These are phyloP conservation scores for Teratosphaeria gauchensis DNA, from an alignment of 2,329 filamentous ascomycete species.

Conservation along the genomic window DNA sequence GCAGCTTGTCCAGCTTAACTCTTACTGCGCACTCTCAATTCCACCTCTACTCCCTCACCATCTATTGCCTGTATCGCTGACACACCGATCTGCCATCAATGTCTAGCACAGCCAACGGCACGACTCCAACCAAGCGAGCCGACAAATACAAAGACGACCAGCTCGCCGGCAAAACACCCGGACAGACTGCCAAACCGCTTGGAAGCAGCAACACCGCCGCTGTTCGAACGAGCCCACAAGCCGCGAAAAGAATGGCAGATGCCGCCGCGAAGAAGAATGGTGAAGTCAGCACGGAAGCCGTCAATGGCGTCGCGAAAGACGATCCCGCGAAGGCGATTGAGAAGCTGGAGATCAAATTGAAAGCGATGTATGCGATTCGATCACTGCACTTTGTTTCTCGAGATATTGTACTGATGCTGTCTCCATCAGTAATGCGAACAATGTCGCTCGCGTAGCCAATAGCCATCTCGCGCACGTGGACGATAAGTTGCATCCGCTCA, in stretches of 20 bases:
- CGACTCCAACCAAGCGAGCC: not conserved
- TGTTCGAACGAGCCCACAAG: not conserved
- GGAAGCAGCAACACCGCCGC: constrained; percentile 1
- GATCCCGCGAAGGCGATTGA: constrained; percentile 18
- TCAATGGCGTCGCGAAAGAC: constrained; percentile 10
- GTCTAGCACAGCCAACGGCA: not conserved
- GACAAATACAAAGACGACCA: not conserved
- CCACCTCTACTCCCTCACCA: not conserved
- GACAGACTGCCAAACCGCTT: not conserved
- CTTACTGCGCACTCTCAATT: not conserved
- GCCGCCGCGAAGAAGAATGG: not conserved
- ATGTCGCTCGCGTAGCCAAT: constrained; percentile 25
- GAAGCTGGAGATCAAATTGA: constrained; percentile 20
- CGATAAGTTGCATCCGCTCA: constrained; percentile 21
- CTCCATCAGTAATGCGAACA: constrained; percentile 19
- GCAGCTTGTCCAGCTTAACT: not conserved
- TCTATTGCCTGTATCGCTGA: not conserved
- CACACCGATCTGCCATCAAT: not conserved
- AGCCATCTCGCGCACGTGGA: constrained; percentile 20
- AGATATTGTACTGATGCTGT: not conserved
- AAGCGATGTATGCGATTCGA: constrained; percentile 15
- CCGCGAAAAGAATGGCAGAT: not conserved
- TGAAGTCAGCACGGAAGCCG: constrained; percentile 4
- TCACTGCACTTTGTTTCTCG: not conserved
- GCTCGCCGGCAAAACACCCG: not conserved